Evolutionary conservation across 495 filamentous ascomycete species (phyloP).

Genomic region (Thermothielavioides terrestris): DNA sequence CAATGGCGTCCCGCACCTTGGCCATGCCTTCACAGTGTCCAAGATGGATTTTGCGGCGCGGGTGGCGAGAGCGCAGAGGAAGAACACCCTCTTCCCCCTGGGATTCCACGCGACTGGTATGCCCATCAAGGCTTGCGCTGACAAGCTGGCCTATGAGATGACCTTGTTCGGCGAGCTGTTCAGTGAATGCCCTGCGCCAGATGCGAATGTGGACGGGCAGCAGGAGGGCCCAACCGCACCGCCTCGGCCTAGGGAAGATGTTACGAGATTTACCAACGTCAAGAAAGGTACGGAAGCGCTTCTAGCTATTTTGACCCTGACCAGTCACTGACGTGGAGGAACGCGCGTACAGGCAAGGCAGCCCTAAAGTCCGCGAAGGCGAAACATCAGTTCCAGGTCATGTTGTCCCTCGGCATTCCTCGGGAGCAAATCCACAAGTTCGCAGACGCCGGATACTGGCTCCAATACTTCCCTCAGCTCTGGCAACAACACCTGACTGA

Average conservation of each 20-base stretch:
- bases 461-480: conserved; percentile 71
- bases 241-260: conserved; percentile 49
- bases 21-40: conserved; percentile 73
- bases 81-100: conserved; percentile 73
- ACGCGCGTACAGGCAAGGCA: conserved; percentile 54
- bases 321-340: too few relatives aligned
- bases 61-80: conserved; percentile 79
- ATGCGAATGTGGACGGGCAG: conserved; percentile 20
- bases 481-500: conserved; percentile 71
- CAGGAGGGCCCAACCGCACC: conserved; percentile 21
- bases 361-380: conserved; percentile 81
- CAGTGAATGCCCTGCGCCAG: conserved; percentile 57
- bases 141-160: conserved; percentile 83
- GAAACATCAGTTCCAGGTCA: conserved; percentile 47
- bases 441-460: conserved; percentile 72
- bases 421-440: conserved; percentile 81
- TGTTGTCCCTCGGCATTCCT: conserved; percentile 68
- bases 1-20: conserved; percentile 88
- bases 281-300: conserved; percentile 50
- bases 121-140: conserved; percentile 94
- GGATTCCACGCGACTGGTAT: conserved; percentile 95
- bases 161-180: conserved; percentile 87
- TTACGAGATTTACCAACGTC: conserved; percentile 72
- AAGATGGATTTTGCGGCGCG: conserved; percentile 80
- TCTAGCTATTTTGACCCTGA: too few relatives aligned